These are phyloP conservation scores for Globisporangium abappressorium DNA, from an alignment of 352 stramenopile species.

Conservation along the genomic window DNA sequence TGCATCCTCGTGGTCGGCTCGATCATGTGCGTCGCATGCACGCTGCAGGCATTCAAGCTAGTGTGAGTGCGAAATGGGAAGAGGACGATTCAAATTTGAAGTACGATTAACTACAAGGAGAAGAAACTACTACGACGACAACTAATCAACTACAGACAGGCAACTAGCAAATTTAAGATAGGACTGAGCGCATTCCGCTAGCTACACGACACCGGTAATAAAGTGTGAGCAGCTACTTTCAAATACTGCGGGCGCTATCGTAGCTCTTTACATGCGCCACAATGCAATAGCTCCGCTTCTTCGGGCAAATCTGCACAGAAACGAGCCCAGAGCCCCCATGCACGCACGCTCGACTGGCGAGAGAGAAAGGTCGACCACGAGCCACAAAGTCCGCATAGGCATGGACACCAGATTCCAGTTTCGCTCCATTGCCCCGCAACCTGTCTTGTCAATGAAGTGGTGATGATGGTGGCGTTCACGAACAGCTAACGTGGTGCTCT, in stretches of 20 bases:
- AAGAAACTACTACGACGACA: background rate
- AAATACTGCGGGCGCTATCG: background rate
- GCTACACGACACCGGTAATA: background rate
- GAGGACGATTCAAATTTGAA: background rate
- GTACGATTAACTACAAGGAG: background rate
- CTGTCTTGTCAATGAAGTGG: background rate
- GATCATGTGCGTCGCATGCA: conserved; percentile 69
- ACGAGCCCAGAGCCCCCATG: background rate
- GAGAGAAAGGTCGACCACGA: background rate
- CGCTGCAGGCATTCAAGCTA: conserved; percentile 52
- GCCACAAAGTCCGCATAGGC: background rate
- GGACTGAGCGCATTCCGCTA: background rate
- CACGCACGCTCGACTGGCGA: background rate
- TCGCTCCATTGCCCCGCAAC: background rate
- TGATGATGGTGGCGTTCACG: background rate
- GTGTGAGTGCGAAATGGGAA: conserved; percentile 3
- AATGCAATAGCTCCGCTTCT: background rate
- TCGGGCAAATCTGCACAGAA: background rate
- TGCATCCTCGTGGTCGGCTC: conserved; percentile 72
- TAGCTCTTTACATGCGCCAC: background rate
- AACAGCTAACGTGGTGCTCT: background rate
- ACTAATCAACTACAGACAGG: background rate
- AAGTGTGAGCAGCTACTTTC: background rate
- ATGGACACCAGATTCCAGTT: background rate
- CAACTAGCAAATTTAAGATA: background rate